A percentile compares a stretch with the other conserved stretches of the same genome.
phyloP scores from a whole-genome alignment of 2,329 filamentous ascomycete species.

The Dothiorella sarmentorum region DNA sequence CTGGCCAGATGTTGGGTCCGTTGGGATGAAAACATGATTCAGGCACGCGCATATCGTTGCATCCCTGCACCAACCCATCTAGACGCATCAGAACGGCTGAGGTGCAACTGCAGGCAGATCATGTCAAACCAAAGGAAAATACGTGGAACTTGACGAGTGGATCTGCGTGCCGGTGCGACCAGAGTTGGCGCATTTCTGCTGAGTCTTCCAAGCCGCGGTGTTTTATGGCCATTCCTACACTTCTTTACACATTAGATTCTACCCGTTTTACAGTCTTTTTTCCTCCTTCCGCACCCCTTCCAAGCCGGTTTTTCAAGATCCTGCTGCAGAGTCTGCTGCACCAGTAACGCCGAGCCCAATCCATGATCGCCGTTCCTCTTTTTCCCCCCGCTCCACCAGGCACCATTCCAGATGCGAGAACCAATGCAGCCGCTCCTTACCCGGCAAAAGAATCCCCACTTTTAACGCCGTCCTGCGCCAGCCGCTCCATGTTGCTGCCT shows the following conservation, averaged over 20 bases:
- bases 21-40: background rate
- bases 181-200: background rate
- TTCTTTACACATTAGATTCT: background rate
- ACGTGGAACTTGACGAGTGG: background rate
- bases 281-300: background rate
- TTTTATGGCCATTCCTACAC: background rate
- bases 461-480: conserved; percentile 1
- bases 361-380: background rate
- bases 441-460: background rate
- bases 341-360: conserved; percentile 1
- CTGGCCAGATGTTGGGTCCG: background rate
- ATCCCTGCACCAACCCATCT: background rate
- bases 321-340: background rate
- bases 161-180: background rate
- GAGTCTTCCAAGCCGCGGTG: background rate
- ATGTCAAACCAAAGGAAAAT: background rate
- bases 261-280: background rate
- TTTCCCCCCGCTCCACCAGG: background rate
- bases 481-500: conserved; percentile 11
- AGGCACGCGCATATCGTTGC: background rate
- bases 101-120: conserved; percentile 2
- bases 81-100: conserved; percentile 5
- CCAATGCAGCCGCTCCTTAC: background rate
- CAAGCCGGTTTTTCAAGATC: background rate
- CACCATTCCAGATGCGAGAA: conserved; percentile 4